A percentile compares a stretch with the other conserved stretches of the same genome.
phyloP scores from a whole-genome alignment of 2,329 filamentous ascomycete genomes.

The Colletotrichum kahawae region DNA sequence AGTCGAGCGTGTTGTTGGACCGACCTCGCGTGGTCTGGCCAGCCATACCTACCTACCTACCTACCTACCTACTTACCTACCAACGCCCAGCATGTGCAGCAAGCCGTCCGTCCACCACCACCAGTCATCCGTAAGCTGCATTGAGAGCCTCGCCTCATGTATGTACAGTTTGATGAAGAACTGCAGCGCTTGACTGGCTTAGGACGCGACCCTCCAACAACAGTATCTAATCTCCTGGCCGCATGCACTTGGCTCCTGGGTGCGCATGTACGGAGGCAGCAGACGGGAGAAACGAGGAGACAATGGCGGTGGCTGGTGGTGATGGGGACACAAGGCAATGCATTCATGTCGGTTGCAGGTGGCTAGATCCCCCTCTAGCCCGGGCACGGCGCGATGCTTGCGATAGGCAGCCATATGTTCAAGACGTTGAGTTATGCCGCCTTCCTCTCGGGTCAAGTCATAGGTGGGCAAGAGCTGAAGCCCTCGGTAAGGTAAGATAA shows the following conservation, averaged over 20 bases:
- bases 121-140: neutral
- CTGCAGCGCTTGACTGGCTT: neutral
- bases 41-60: neutral
- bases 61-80: too few species aligned
- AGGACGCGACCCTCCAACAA: conserved; percentile 11
- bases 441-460: too few species aligned
- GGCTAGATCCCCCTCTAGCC: neutral
- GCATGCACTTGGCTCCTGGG: conserved; percentile 2
- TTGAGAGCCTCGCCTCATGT: neutral
- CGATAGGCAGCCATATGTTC: neutral
- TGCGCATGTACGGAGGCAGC: neutral
- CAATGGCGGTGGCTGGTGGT: neutral
- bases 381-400: neutral
- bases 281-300: neutral
- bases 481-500: neutral
- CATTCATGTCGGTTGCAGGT: conserved; percentile 3
- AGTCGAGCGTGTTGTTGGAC: neutral
- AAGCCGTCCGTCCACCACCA: neutral
- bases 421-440: too few species aligned
- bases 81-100: neutral
- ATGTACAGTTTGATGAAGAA: conserved; percentile 17
- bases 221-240: conserved; percentile 6
- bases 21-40: neutral
- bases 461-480: neutral
- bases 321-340: neutral